phyloP scores from a whole-genome alignment of 106 monocot species.

The Dioscorea zingiberensis region DNA sequence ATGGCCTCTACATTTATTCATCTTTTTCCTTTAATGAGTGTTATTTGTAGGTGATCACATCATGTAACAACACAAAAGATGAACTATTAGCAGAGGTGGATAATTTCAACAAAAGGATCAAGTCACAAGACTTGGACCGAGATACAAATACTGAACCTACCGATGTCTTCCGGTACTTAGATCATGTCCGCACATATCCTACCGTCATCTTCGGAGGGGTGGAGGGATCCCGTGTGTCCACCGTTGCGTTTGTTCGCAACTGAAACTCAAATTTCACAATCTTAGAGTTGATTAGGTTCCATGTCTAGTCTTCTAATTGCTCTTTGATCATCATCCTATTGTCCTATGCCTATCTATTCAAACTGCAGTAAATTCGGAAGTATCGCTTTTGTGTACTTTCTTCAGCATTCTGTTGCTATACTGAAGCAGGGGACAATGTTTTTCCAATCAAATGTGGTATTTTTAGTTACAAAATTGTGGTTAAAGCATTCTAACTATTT shows the following conservation, averaged over 20 bases:
- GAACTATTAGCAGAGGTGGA: conserved; percentile 67
- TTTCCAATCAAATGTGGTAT: too few relatives aligned
- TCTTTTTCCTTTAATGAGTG: neutral
- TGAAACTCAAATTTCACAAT: conserved; percentile 8
- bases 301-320: neutral
- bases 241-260: conserved; percentile 61
- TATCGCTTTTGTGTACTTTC: too few relatives aligned
- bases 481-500: too few relatives aligned
- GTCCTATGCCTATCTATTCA: neutral
- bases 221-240: conserved; percentile 78
- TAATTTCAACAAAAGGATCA: conserved; percentile 33
- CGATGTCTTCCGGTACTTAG: conserved; percentile 49
- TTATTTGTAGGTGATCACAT: conserved; percentile 50
- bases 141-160: conserved; percentile 6
- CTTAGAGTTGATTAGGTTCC: neutral
- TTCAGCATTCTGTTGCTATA: too few relatives aligned
- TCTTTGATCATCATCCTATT: neutral
- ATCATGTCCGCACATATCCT: conserved; percentile 63
- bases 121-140: conserved; percentile 10
- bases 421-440: too few relatives aligned
- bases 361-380: too few relatives aligned
- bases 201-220: conserved; percentile 85
- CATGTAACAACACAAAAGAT: conserved; percentile 66
- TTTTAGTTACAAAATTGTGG: too few relatives aligned
- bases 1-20: neutral